Evolutionary conservation across 148 eudicot species (phyloP), one percentile per base, ranked within the genome.

Genomic region (Amaranthus cruentus): DNA sequence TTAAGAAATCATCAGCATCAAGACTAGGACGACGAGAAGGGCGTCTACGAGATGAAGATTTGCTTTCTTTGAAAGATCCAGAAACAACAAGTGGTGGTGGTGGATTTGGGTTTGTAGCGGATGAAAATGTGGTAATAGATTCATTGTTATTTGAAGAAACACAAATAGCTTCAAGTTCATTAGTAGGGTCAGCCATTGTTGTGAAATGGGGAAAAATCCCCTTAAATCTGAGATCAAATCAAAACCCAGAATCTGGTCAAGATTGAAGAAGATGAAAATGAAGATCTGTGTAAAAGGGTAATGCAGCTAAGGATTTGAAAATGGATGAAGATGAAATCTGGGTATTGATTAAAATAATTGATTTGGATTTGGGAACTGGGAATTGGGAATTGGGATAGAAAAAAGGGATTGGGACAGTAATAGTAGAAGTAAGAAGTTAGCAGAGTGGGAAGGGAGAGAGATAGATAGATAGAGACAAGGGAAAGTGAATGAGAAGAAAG

Each of bases 1-100:
- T 91, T 14, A 94, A 58, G 76, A 89, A 89, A 71, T 94, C 98
- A 48, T 94, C 98, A 5, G 93, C 84, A 62, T 94, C 98, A 56
- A 91, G 64, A 64, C 98, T 93, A 13, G 97, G 94, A 68, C 95
- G 77, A 47, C 85, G 61, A n/a, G 88, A 80, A 9, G 81, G 83
- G 44, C 92, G 79, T 76, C 95, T 62, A 70, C 96, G 81, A 21
- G 91, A 82, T 1, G 84, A 78, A 15, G 81, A 77, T 70, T 80
- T 83, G 4, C 85, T 85, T 63, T 90, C 96, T 80, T 83, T 85
- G 73, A 90, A 88, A 38, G 95, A 89, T 66, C 84, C 91, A 61
- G 94, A 85, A 55, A 76, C 87, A 58, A 75, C 63, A 70, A 87
- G 69, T 11, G 85, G 76, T 69, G 80, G 55, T 53, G 93, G 68